These are phyloP conservation scores for Globisporangium parvum DNA, from an alignment of 352 stramenopile species.

Conservation along the genomic window DNA sequence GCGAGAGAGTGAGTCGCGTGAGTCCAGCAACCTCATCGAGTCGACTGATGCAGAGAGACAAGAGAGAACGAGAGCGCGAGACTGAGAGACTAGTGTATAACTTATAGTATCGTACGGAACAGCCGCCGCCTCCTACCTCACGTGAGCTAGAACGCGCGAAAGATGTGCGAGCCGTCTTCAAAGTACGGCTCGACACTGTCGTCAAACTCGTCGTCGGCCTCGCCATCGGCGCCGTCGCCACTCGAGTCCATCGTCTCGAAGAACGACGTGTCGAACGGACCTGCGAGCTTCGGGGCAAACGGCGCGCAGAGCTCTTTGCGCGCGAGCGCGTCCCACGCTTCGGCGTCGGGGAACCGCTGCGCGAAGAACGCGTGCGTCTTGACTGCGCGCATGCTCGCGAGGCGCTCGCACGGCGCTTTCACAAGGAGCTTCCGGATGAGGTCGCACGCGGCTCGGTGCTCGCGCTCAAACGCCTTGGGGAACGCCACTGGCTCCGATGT, in stretches of 20 bases:
- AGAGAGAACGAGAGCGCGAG: no score
- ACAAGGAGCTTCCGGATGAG: slow-evolving; percentile 54
- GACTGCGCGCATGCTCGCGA: slow-evolving; percentile 38
- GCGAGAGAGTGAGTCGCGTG: no score
- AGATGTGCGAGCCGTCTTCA: slow-evolving; percentile 64
- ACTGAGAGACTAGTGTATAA: no score
- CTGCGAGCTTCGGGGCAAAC: slow-evolving; percentile 57
- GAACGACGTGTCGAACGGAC: slow-evolving; percentile 66
- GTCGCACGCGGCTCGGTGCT: slow-evolving; percentile 39
- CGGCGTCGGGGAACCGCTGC: slow-evolving; percentile 21
- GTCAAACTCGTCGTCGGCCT: slow-evolving; percentile 46
- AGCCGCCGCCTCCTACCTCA: no score
- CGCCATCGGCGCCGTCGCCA: slow-evolving; percentile 9
- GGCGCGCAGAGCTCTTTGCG: slow-evolving; percentile 35
- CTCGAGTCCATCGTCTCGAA: slow-evolving; percentile 41
- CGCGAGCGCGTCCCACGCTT: slow-evolving; percentile 38
- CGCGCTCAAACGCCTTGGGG: slow-evolving; percentile 54
- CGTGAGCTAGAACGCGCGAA: slow-evolving; percentile 36
- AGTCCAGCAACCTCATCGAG: no score
- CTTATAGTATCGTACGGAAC: no score
- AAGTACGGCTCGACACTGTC: slow-evolving; percentile 50
- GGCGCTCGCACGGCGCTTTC: slow-evolving; percentile 42
- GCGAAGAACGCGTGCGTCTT: slow-evolving; percentile 61
- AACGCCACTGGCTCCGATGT: slow-evolving; percentile 60
- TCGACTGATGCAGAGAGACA: no score